Base-by-base conservation (phyloP, 345 rosid genomes). In the Eucalyptus rudis region DNA sequence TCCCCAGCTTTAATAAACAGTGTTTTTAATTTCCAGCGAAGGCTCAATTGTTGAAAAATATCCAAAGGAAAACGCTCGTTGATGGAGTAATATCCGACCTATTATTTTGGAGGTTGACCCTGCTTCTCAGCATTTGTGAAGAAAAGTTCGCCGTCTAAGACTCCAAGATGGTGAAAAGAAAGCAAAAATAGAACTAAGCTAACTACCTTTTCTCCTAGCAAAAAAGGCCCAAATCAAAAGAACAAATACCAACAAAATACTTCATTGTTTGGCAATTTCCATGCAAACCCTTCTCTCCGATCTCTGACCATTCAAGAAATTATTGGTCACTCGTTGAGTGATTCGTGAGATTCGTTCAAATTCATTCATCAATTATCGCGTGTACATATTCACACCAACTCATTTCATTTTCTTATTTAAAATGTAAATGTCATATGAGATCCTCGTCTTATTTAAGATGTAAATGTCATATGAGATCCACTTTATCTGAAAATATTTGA, bases 401-500 rank as follows among this genome's bases (percentile, higher is more conserved):
- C 20, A n/a, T n/a, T 64, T 64, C 5, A 64, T 64, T 14, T 64
- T 64, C 40, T n/a, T 64, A 64, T n/a, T n/a, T 15, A 14, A 64
- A 6, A n/a, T 64, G 40, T 64, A 64, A 64, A 64, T 62, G 0
- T 12, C 10, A 62, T 1, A n/a, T n/a, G n/a, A n/a, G n/a, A n/a
- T n/a, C n/a, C n/a, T n/a, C n/a, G n/a, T n/a, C n/a, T n/a, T 64
- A 64, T n/a, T n/a, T 14, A 14, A 64, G 10, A n/a, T 64, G 36
- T 64, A 64, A 62, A 64, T 62, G 0, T 13, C 10, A 62, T 1
- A 1, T 29, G 3, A 0, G 3, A 62, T 25, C 0, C 6, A 24
- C 0, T 25, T 3, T 10, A 0, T 25, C 7, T 0, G 1, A 27
- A 64, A 7, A 62, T 62, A 29, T 29, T 8, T 62, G 3, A n/a